A percentile compares a stretch with the other conserved stretches of the same genome.
These are phyloP conservation scores for Allium cepa DNA, from an alignment of 106 monocot genomes.

Conservation along the genomic window DNA sequence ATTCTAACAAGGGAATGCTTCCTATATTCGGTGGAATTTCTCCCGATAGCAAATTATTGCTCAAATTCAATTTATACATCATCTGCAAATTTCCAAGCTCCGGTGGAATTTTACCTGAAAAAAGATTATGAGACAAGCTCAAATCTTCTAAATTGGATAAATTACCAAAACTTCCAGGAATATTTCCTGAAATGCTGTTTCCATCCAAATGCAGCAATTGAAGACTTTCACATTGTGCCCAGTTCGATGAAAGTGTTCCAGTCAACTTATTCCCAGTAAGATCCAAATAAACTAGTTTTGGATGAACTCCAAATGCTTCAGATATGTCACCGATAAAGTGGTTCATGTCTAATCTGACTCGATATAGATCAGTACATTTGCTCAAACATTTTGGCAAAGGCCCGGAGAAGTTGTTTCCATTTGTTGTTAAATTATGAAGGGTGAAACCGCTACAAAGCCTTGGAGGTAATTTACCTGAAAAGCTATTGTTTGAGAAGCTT, in stretches of 20 bases:
- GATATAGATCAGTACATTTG: slow-evolving; percentile 30
- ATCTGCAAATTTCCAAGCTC: slow-evolving; percentile 14
- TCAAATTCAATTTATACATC: slow-evolving; percentile 38
- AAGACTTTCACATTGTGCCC: slow-evolving; percentile 46
- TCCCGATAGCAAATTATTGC: slow-evolving; percentile 37
- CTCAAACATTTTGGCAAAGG: slow-evolving; percentile 47
- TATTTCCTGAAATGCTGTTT: slow-evolving; percentile 42
- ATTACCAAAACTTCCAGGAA: slow-evolving; percentile 31
- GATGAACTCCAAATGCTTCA: slow-evolving; percentile 42
- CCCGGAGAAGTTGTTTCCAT: slow-evolving; percentile 55
- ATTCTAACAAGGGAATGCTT: slow-evolving; percentile 5
- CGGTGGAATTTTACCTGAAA: slow-evolving; percentile 47
- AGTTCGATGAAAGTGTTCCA: slow-evolving; percentile 49
- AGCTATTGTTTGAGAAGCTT: slow-evolving; percentile 50
- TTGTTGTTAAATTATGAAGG: slow-evolving; percentile 30
- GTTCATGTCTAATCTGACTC: slow-evolving; percentile 48
- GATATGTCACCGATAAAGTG: slow-evolving; percentile 57
- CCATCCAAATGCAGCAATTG: slow-evolving; percentile 20
- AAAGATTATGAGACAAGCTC: slow-evolving; percentile 28
- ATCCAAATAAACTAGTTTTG: slow-evolving; percentile 36
- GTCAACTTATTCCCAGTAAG: slow-evolving; percentile 38
- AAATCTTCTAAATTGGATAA: slow-evolving; percentile 22
- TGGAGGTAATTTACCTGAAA: slow-evolving; percentile 43
- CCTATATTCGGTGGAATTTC: slow-evolving; percentile 32
- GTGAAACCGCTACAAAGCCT: slow-evolving; percentile 36